Evolutionary conservation across 2,329 filamentous ascomycete species (phyloP), one percentile per base, ranked within the genome.

Genomic region (Exophiala lecanii-corni): DNA sequence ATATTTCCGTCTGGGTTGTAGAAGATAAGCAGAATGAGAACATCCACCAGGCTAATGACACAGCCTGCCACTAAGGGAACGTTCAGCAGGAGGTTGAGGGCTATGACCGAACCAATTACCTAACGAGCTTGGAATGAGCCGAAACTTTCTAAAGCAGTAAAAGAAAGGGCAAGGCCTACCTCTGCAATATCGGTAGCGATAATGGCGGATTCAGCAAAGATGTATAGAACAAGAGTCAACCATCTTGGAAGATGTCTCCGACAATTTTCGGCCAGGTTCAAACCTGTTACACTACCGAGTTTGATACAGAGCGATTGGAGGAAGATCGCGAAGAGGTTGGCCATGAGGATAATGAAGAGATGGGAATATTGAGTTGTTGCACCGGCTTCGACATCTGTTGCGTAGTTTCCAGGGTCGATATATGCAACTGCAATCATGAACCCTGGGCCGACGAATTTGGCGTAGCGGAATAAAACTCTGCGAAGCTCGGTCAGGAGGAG

Each of bases 161-260:
- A 26, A 6, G 12, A 26, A 6, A 12, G 7, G 7, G 12, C 23
- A 26, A 26, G 30, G n/a, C 63, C 51, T 56, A 75, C 76, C 64
- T 85, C 81, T 43, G 81, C 81, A 51, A 86, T 78, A 59, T 86
- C 82, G 0, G 82, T 86, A 0, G 82, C 82, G 40, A 86, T 79
- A 44, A 86, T 86, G 47, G 82, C 81, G 3, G 73, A 65, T 60
- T 86, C 82, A 2, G 81, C 76, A 50, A 86, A 66, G 15, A 72
- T 60, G 55, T 85, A 86, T 2, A 86, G 66, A 13, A 70, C 57
- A 33, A 75, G 72, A 49, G 80, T 82, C 42, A 85, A 58, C 82
- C 81, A 86, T 52, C 67, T 68, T 1, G 82, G 82, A 10, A 84
- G 68, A 59, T 81, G 80, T 6, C 72, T 77, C 23, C 81, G 74